A percentile compares a stretch with the other conserved stretches of the same genome.
Conservation (phyloP, 371 early-diverging fungal species). For the Mucor circinelloides region DNA sequence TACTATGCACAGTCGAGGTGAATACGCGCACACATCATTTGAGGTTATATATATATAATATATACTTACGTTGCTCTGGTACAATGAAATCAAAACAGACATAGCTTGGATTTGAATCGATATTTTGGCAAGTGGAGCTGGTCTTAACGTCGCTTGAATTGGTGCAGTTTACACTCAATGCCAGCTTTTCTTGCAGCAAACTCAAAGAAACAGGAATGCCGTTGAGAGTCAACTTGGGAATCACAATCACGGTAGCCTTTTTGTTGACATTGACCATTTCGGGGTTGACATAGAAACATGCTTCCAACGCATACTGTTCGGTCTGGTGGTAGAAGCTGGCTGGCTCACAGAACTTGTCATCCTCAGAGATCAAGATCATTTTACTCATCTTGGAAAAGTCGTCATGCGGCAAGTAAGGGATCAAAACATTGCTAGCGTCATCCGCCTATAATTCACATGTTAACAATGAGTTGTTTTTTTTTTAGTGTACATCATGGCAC, state of each 20-base stretch:
- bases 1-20: conserved; percentile 14
- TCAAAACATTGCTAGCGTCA: conserved; percentile 38
- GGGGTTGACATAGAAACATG: conserved; percentile 47
- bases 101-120: conserved; percentile 14
- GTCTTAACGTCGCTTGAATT: conserved; percentile 33
- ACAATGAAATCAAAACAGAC: conserved; percentile 33
- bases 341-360: conserved; percentile 42
- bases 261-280: conserved; percentile 50
- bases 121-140: conserved; percentile 25
- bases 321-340: conserved; percentile 27
- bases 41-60: not conserved
- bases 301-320: conserved; percentile 40
- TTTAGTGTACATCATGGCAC: no score
- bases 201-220: conserved; percentile 30
- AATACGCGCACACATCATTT: not conserved
- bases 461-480: no score
- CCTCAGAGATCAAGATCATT: conserved; percentile 35
- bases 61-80: conserved; percentile 35
- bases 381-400: not conserved
- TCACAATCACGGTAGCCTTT: conserved; percentile 45
- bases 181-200: conserved; percentile 41
- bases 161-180: conserved; percentile 27
- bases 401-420: conserved; percentile 40
- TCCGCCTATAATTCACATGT: conserved; percentile 55
- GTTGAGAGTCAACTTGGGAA: conserved; percentile 37